A percentile compares a stretch with the other conserved stretches of the same genome.
phyloP scores from a whole-genome alignment of 306 rosid genomes.

The Hylodesmum podocarpum region DNA sequence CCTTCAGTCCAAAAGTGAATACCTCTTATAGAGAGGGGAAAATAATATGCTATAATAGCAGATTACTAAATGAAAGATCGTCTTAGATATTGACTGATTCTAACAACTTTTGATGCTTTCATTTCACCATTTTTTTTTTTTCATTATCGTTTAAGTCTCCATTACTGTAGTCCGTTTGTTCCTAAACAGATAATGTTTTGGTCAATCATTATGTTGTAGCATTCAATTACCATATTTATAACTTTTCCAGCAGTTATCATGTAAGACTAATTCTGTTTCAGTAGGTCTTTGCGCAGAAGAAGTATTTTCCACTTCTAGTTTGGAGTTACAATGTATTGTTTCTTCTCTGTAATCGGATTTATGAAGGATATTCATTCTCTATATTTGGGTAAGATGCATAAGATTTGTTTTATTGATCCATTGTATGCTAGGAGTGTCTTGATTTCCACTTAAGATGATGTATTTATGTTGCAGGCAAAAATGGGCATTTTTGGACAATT shows the following conservation, averaged over 20 bases:
- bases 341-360: slow-evolving; percentile 83
- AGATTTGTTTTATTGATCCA: slow-evolving; percentile 29
- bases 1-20: background rate
- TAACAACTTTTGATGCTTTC: background rate
- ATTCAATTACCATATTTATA: slow-evolving; percentile 21
- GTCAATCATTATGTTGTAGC: slow-evolving; percentile 3
- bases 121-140: background rate
- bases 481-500: slow-evolving; percentile 76
- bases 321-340: slow-evolving; percentile 90
- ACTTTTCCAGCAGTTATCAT: slow-evolving; percentile 9
- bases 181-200: background rate
- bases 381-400: slow-evolving; percentile 71
- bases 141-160: background rate
- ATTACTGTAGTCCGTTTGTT: background rate
- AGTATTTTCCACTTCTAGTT: slow-evolving; percentile 57
- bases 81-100: background rate
- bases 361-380: slow-evolving; percentile 88
- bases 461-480: slow-evolving; percentile 51
- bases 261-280: slow-evolving; percentile 29
- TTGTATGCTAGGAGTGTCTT: slow-evolving; percentile 11
- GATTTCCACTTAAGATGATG: slow-evolving; percentile 21
- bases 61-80: background rate
- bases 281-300: slow-evolving; percentile 73
- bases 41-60: background rate
- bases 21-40: background rate